Evolutionary conservation across 139 green algal genomes (phyloP), one percentile per base, ranked within the genome.

Genomic region (Closterium sp.): DNA sequence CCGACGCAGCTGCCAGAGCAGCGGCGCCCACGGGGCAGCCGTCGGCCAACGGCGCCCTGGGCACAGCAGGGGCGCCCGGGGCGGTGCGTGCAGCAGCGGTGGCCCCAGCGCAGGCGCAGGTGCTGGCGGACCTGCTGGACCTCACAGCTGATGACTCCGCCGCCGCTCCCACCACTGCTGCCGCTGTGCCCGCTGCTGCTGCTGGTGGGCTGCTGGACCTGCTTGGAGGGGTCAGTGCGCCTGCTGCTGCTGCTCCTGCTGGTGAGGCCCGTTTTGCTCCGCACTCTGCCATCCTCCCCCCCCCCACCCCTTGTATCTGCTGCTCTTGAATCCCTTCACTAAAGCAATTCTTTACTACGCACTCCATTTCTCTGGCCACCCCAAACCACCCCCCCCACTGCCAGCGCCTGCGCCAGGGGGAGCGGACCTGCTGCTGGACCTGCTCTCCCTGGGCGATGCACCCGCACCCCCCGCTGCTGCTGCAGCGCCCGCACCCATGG

Each of bases 221-320:
- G 90, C 92, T 97, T 28, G 95, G 94, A 19, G 84, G 96, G 91
- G 95, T 95, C 43, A 84, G 55, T 30, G 32, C 32, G 16, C 32
- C 69, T 25, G 55, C 31, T 23, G 83, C 38, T 25, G 90, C 33
- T 34, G 38, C 81, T 34, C 88, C 34, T 34, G 83, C 84, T 1
- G 91, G 35, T 35, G n/a, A 34, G 83, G 9, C 8, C 31, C 1
- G 30, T 28, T 86, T 86, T 34, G n/a, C 30, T 86, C n/a, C 7
- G 83, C 30, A 16, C 55, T 76, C 55, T 19, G 12, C 1, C 10
- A 16, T 76, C 55, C 5, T 19, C 25, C 55, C 55, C 55, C 12
- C 23, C 55, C 10, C 4, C 55, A 76, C 12, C 55, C 55, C 12
- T 76, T 76, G 7, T 76, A 19, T 76, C 55, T 76, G 55, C 55